Conservation (phyloP, 371 early-diverging fungal genomes). For the Syncephalis fuscata region DNA sequence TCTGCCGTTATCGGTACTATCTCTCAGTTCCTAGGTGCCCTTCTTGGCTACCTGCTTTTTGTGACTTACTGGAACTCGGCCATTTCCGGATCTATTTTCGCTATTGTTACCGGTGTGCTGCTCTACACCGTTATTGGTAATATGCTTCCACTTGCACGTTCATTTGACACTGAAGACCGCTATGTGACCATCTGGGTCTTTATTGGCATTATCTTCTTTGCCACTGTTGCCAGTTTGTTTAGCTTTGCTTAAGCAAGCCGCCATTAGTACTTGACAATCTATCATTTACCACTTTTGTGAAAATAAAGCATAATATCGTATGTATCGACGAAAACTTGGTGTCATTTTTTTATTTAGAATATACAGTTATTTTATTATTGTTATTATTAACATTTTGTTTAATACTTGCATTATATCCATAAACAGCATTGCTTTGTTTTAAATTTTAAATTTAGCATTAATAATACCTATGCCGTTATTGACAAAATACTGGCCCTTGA, state of each 20-base stretch:
- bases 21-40: conserved; percentile 7
- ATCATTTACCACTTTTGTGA: too few species aligned
- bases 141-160: conserved; percentile 8
- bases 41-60: conserved; percentile 5
- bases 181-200: conserved; percentile 5
- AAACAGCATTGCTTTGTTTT: too few species aligned
- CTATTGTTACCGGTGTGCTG: conserved; percentile 4
- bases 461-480: too few species aligned
- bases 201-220: conserved; percentile 3
- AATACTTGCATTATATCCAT: too few species aligned
- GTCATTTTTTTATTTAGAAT: too few species aligned
- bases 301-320: too few species aligned
- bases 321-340: too few species aligned
- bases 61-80: conserved; percentile 6
- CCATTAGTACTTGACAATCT: too few species aligned
- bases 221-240: conserved; percentile 2
- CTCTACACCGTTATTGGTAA: conserved; percentile 6
- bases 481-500: too few species aligned
- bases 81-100: conserved; percentile 5
- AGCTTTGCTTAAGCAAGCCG: conserved; percentile 6
- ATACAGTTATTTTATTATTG: too few species aligned
- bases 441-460: too few species aligned
- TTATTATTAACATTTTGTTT: too few species aligned
- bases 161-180: conserved; percentile 5
- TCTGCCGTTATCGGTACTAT: conserved; percentile 1